These are phyloP conservation scores for Dictyostelium firmibasis DNA, from an alignment of 78 protist species.

Conservation along the genomic window DNA sequence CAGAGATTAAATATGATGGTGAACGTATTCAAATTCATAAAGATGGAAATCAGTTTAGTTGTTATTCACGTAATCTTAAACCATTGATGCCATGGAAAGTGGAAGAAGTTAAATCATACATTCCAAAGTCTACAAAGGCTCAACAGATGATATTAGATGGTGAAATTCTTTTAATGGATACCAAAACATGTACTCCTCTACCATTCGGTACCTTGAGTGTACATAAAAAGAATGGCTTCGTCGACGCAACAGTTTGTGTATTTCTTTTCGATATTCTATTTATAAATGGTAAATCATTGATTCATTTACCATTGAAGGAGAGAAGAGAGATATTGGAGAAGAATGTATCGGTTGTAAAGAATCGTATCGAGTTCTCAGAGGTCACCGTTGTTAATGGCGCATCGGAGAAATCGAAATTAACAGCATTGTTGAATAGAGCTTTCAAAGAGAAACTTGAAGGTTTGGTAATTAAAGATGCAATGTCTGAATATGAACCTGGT, in stretches of 20 bases:
- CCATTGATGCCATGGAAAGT: slow-evolving; percentile 83
- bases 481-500: slow-evolving; percentile 87
- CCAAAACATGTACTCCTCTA: slow-evolving; percentile 60
- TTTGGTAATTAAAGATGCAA: slow-evolving; percentile 86
- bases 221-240: slow-evolving; percentile 86
- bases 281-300: slow-evolving; percentile 82
- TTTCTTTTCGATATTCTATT: slow-evolving; percentile 91
- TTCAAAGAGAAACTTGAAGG: slow-evolving; percentile 89
- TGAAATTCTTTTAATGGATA: slow-evolving; percentile 87
- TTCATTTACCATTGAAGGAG: slow-evolving; percentile 72
- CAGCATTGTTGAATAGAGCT: slow-evolving; percentile 27
- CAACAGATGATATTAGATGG: slow-evolving; percentile 83
- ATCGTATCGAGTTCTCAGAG: slow-evolving; percentile 81
- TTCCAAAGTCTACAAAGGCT: slow-evolving; percentile 77
- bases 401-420: slow-evolving; percentile 1
- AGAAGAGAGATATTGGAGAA: slow-evolving; percentile 82
- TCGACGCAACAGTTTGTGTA: slow-evolving; percentile 82
- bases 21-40: slow-evolving; percentile 95
- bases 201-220: slow-evolving; percentile 92
- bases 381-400: not conserved
- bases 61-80: slow-evolving; percentile 85
- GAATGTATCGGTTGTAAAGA: slow-evolving; percentile 29
- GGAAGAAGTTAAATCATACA: slow-evolving; percentile 36
- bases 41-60: slow-evolving; percentile 74
- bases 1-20: slow-evolving; percentile 94